phyloP scores from a whole-genome alignment of 2,329 filamentous ascomycete species.

The Hansfordia pulvinata region DNA sequence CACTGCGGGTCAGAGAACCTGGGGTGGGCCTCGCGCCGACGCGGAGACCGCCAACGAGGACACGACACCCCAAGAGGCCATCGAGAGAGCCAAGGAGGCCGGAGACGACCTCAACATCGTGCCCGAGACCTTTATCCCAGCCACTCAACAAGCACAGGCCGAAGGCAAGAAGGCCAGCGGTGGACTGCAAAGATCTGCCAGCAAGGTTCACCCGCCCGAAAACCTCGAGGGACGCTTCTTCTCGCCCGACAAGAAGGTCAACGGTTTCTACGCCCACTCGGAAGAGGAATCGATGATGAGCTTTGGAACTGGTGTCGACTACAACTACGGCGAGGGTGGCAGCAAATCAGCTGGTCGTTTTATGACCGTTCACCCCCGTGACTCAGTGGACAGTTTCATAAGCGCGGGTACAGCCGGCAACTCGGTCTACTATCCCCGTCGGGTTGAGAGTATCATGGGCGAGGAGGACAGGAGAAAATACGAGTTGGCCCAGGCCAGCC shows the following conservation, averaged over 20 bases:
- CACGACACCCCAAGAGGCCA: conserved; percentile 71
- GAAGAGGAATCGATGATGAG: conserved; percentile 56
- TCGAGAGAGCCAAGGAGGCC: conserved; percentile 61
- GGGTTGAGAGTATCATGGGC: conserved; percentile 65
- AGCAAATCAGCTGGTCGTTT: conserved; percentile 9
- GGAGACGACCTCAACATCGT: conserved; percentile 87
- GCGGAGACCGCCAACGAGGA: conserved; percentile 65
- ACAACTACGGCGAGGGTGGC: conserved; percentile 18
- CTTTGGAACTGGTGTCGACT: too few relatives aligned
- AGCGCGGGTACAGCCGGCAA: conserved; percentile 42
- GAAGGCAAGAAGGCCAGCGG: conserved; percentile 17
- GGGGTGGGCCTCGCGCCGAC: conserved; percentile 87
- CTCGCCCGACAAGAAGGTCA: conserved; percentile 51
- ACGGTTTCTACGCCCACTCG: conserved; percentile 55
- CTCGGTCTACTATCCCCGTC: conserved; percentile 51
- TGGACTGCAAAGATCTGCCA: conserved; percentile 32
- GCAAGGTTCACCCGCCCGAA: conserved; percentile 57
- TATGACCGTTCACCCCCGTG: conserved; percentile 24
- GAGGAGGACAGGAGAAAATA: conserved; percentile 67
- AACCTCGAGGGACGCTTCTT: conserved; percentile 69
- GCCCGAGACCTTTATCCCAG: conserved; percentile 66
- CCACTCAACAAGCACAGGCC: conserved; percentile 23
- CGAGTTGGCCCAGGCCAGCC: conserved; percentile 49
- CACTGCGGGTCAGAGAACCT: conserved; percentile 85
- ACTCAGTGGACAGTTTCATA: conserved; percentile 54